Evolutionary conservation across 2,329 filamentous ascomycete species (phyloP).

Genomic region (Xylariales sp.): DNA sequence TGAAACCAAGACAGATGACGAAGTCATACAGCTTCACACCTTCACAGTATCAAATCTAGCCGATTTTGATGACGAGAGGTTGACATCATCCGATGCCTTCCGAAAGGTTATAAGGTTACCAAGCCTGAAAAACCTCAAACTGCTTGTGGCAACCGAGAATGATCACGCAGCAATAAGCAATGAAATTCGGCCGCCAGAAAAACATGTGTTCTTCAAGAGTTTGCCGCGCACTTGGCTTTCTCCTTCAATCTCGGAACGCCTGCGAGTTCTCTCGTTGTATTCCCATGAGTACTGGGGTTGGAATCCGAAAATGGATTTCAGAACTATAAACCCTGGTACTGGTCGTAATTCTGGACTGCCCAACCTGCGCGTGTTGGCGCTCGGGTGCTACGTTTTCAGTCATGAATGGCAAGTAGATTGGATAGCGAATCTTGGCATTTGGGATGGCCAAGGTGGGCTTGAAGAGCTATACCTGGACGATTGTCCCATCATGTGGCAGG

Average conservation of each 20-base stretch:
- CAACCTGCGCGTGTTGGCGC: conserved; percentile 29
- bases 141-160: conserved; percentile 5
- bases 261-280: conserved; percentile 34
- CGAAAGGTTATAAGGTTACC: conserved; percentile 1
- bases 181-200: conserved; percentile 4
- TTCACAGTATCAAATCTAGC: conserved; percentile 8
- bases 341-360: conserved; percentile 24
- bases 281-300: conserved; percentile 33
- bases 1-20: neutral
- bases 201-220: conserved; percentile 13
- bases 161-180: neutral
- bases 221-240: conserved; percentile 19
- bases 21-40: conserved; percentile 2
- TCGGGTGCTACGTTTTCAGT: conserved; percentile 37
- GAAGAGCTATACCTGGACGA: conserved; percentile 37
- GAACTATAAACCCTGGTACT: conserved; percentile 7
- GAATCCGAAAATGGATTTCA: conserved; percentile 31
- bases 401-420: conserved; percentile 42
- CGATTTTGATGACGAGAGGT: conserved; percentile 5
- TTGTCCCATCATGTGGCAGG: conserved; percentile 29
- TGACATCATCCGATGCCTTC: conserved; percentile 5
- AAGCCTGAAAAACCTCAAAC: conserved; percentile 6
- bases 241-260: conserved; percentile 8
- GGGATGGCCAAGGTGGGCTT: conserved; percentile 25
- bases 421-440: conserved; percentile 31